Conservation (phyloP, 2,329 filamentous ascomycete genomes). For the Didymella exigua region DNA sequence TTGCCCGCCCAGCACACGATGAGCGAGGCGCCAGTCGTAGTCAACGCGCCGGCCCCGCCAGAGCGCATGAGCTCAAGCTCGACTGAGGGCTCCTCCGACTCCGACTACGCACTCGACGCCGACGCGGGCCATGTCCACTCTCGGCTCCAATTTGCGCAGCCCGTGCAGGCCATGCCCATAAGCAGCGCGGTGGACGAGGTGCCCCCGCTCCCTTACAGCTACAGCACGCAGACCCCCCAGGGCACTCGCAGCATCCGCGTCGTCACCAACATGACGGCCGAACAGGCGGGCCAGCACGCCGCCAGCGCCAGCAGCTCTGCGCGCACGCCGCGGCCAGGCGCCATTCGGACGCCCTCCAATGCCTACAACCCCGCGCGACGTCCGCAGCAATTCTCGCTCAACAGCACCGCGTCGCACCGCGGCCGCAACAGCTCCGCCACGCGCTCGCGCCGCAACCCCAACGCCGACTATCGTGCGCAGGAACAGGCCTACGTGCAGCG, state of each 20-base stretch:
- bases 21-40: slow-evolving; percentile 39
- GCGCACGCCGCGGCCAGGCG: slow-evolving; percentile 47
- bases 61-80: slow-evolving; percentile 18
- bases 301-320: slow-evolving; percentile 29
- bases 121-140: slow-evolving; percentile 14
- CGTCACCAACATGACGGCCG: slow-evolving; percentile 35
- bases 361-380: slow-evolving; percentile 57
- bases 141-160: slow-evolving; percentile 50
- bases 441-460: slow-evolving; percentile 65
- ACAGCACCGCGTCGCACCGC: slow-evolving; percentile 50
- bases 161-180: slow-evolving; percentile 44
- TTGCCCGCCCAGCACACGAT: slow-evolving; percentile 20
- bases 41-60: slow-evolving; percentile 35
- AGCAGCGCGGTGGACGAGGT: slow-evolving; percentile 19
- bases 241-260: slow-evolving; percentile 33
- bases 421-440: slow-evolving; percentile 64
- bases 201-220: slow-evolving; percentile 20
- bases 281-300: slow-evolving; percentile 25
- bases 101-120: slow-evolving; percentile 47
- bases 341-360: slow-evolving; percentile 56
- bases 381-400: slow-evolving; percentile 55
- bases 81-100: slow-evolving; percentile 38
- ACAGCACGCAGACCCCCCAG: slow-evolving; percentile 34
- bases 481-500: slow-evolving; percentile 95
- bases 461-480: slow-evolving; percentile 78